Base-by-base conservation (phyloP, 1,139 yeast genomes). In the Suhomyces anneliseae region DNA sequence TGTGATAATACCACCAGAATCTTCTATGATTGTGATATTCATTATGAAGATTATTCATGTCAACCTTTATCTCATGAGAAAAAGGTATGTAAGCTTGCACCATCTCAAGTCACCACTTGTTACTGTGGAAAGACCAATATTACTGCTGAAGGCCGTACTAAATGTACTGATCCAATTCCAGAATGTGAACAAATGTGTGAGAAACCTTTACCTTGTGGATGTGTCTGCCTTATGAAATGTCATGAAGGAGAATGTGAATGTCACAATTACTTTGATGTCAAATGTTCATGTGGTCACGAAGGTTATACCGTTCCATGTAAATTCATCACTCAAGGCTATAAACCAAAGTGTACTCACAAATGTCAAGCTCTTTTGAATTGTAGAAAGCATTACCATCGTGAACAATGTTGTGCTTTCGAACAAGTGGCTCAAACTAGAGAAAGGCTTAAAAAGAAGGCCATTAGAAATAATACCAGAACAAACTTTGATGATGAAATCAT, bases 231-330 rank as follows among this genome's bases (percentile, higher is more conserved):
- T 48, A 72, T 80, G 61, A 70, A 71, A 42, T 90, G 98, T 64
- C 98, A 90, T 62, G 75, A 73, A 10, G 97, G 96, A 1, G 77
- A 76, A 2, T 90, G 97, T 60, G 76, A 83, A 29, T 90, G 97
- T 64, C 72, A 65, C 52, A 68, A 69, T 41, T 55, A 68, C 27
- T 65, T 73, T 36, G 76, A 78, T n/a, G 56, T 61, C n/a, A 70
- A 66, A 43, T 84, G 90, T 59, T 60, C 70, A 1, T 84, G 90
- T 62, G 76, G 74, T 1, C 69, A 72, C 50, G 70, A 76, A 38
- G 58, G 68, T 9, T 87, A 70, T 61, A 60, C 75, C 9, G 85
- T 85, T 6, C 85, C 95, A 0, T 89, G 96, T 60, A 69, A 69
- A 42, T 80, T 85, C 53, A 54, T 76, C 12, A 79, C 72, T 43